Conservation (phyloP, 164 flowering plant genomes). For the Sedum album region DNA sequence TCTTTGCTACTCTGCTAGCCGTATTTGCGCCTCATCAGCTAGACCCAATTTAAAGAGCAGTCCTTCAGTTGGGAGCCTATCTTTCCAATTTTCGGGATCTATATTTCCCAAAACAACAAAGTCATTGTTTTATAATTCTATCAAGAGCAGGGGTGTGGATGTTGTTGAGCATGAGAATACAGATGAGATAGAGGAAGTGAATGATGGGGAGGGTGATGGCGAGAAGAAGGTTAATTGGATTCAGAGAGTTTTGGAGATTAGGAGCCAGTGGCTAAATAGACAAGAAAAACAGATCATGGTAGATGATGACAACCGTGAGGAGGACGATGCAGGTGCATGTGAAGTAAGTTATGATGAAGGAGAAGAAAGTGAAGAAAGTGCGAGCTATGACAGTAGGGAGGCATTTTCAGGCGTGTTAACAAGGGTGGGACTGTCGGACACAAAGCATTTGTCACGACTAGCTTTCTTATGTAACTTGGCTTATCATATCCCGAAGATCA, state of each 20-base stretch:
- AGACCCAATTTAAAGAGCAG: slow-evolving; percentile 38
- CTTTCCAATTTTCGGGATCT: slow-evolving; percentile 34
- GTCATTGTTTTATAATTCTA: slow-evolving; percentile 38
- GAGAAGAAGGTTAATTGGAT: slow-evolving; percentile 56
- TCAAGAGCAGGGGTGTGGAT: slow-evolving; percentile 25
- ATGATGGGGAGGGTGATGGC: background rate
- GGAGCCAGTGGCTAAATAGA: slow-evolving; percentile 35
- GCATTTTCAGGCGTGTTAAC: slow-evolving; percentile 28
- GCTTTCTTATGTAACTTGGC: slow-evolving; percentile 52
- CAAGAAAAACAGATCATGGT: slow-evolving; percentile 21
- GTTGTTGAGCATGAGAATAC: slow-evolving; percentile 23
- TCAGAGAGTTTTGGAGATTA: slow-evolving; percentile 46
- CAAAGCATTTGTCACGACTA: slow-evolving; percentile 31
- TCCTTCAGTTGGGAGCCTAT: slow-evolving; percentile 33
- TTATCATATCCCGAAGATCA: slow-evolving; percentile 40
- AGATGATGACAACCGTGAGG: slow-evolving; percentile 14
- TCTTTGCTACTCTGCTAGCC: slow-evolving; percentile 24
- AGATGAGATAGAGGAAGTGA: slow-evolving; percentile 12
- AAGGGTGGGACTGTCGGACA: slow-evolving; percentile 34
- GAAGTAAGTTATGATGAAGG: slow-evolving; percentile 15
- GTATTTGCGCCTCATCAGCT: slow-evolving; percentile 28
- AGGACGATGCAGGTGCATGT: slow-evolving; percentile 11
- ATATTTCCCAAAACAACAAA: slow-evolving; percentile 30
- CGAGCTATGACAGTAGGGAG: slow-evolving; percentile 16
- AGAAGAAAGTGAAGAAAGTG: slow-evolving; percentile 20